These are phyloP conservation scores for Pichia cabralensis DNA, from an alignment of 805 yeast genomes.

Conservation along the genomic window DNA sequence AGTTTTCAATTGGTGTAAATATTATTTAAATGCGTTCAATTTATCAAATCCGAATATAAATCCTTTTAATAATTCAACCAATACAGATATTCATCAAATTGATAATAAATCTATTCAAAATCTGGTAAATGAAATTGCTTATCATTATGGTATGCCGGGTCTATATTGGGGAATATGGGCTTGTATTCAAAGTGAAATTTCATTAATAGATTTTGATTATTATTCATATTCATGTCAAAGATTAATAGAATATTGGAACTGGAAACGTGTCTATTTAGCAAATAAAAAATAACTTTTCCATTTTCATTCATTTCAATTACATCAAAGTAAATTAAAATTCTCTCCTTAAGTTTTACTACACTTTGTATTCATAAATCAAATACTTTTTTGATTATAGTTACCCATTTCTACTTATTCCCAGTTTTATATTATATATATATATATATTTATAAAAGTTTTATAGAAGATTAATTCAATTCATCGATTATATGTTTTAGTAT, in stretches of 20 bases:
- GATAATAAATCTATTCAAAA: conserved; percentile 23
- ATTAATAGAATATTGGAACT: conserved; percentile 56
- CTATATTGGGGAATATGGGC: conserved; percentile 85
- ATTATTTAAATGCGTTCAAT: conserved; percentile 32
- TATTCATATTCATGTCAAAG: conserved; percentile 48
- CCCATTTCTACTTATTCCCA: too few species aligned
- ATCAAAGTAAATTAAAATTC: too few species aligned
- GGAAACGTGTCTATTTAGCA: conserved; percentile 36
- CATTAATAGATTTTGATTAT: conserved; percentile 66
- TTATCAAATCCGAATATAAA: conserved; percentile 7
- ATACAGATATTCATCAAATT: conserved; percentile 4
- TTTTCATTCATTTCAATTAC: too few species aligned
- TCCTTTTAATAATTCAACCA: conserved; percentile 1
- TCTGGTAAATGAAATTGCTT: conserved; percentile 44
- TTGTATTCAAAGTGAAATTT: conserved; percentile 58
- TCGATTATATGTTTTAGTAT: conserved; percentile 6
- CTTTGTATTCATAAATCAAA: too few species aligned
- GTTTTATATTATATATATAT: too few species aligned
- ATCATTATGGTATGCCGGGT: conserved; percentile 72
- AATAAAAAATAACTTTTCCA: background rate
- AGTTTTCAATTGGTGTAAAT: conserved; percentile 46
- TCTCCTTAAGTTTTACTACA: too few species aligned
- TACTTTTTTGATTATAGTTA: too few species aligned
- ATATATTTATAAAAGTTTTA: too few species aligned
- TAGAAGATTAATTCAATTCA: conserved; percentile 1